A percentile compares a stretch with the other conserved stretches of the same genome.
Conservation (phyloP, 768 basidiomycete genomes). For the Trametes meyenii region DNA sequence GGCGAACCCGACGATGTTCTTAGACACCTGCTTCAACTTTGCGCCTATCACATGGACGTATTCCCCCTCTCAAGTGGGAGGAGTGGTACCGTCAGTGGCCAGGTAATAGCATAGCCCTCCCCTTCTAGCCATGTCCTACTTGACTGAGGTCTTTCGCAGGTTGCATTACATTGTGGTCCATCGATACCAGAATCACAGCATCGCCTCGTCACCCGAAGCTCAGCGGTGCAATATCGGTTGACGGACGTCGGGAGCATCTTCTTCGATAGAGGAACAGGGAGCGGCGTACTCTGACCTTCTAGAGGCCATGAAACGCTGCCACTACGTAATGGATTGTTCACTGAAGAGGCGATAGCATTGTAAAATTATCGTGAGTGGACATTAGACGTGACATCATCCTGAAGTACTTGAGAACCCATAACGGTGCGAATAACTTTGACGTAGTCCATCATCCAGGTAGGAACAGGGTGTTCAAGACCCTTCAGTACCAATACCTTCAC, state of each 20-base stretch:
- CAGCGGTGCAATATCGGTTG: slow-evolving; percentile 71
- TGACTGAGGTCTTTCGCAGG: slow-evolving; percentile 37
- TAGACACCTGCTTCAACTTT: slow-evolving; percentile 59
- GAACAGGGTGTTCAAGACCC: not conserved
- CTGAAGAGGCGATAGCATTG: not conserved
- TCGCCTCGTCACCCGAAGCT: slow-evolving; percentile 50
- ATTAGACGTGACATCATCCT: not conserved
- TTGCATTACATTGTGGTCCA: slow-evolving; percentile 64
- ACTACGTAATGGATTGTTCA: not conserved
- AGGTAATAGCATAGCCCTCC: slow-evolving; percentile 45
- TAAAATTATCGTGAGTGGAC: not conserved
- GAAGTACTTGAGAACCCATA: not conserved
- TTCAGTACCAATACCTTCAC: not conserved
- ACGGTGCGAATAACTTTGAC: not conserved
- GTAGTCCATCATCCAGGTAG: not conserved
- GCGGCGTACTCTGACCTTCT: slow-evolving; percentile 54
- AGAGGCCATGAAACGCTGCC: not conserved
- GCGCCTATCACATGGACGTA: slow-evolving; percentile 73
- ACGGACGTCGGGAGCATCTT: slow-evolving; percentile 66
- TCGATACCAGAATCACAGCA: slow-evolving; percentile 34
- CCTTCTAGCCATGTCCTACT: not conserved
- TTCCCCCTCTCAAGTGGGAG: slow-evolving; percentile 70
- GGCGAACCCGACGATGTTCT: slow-evolving; percentile 66
- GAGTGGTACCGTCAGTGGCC: slow-evolving; percentile 78
- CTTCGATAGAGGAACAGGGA: slow-evolving; percentile 74